Evolutionary conservation across 108 stramenopile genomes (phyloP), one percentile per base, ranked within the genome.

Genomic region (Nannochloropsis gaditana): DNA sequence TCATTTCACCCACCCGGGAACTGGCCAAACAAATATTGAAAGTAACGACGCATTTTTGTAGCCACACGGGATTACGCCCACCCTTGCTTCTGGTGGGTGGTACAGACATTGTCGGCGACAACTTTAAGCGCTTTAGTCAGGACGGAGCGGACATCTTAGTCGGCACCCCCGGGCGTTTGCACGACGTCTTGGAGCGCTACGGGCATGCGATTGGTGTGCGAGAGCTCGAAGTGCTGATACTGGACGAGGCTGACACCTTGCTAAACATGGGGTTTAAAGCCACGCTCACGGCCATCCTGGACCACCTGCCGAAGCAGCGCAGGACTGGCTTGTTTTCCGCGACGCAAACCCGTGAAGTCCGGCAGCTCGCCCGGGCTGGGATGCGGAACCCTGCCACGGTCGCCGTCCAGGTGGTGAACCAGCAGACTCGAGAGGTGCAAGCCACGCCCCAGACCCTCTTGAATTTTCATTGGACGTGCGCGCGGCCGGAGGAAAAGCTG

Each of bases 221-320:
- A 11, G 94, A 95, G 89, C 86, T 99, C 79, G 96, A 97, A 80
- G 91, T 93, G 2, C 89, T 99, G 44, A 92, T 99, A 41, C 86
- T 99, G 73, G 99, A 99, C 88, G 99, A 99, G 85, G 96, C 96
- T 5, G 99, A 99, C 86, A 96, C 93, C 0, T 85, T 99, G 31
- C 93, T 96, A 50, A 95, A 95, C 87, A 96, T 96, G 94, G 97
- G 97, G 9, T 97, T 97, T 83, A 90, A 93, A 79, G 92, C 92
- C 6, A 93, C 95, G 11, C 91, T 99, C 21, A 92, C 91, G 45
- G 90, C 91, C 79, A 96, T 99, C 80, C 89, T 97, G 47, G 84
- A 89, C 17, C 85, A 90, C 21, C 87, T 99, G 10, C 99, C 99
- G 0, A 94, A 95, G 89, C 97, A 97, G 94, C 91, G 99, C 84